Percentiles rank a stretch among this genome's conserved stretches.
Conservation (phyloP, 2,329 filamentous ascomycete species). For the Mycogone perniciosa region DNA sequence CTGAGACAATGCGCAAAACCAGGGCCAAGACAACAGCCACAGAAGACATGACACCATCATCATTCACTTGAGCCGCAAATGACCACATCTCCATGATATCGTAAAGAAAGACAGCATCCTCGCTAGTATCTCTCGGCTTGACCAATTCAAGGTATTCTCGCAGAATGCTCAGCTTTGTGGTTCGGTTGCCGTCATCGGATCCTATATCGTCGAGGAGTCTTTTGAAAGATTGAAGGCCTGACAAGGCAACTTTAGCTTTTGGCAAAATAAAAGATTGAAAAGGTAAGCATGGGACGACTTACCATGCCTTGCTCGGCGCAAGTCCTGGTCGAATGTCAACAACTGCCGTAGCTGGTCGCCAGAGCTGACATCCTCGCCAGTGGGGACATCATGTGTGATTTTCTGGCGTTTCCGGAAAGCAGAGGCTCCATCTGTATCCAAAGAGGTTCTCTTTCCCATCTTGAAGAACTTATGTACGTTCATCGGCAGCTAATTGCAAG, state of each 20-base stretch:
- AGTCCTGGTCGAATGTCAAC: slow-evolving; percentile 65
- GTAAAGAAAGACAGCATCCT: slow-evolving; percentile 56
- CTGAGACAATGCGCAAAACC: slow-evolving; percentile 71
- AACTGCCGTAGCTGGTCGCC: slow-evolving; percentile 62
- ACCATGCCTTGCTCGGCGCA: slow-evolving; percentile 61
- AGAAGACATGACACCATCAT: slow-evolving; percentile 74
- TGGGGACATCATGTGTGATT: slow-evolving; percentile 49
- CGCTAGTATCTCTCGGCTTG: slow-evolving; percentile 39
- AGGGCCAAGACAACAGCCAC: slow-evolving; percentile 76
- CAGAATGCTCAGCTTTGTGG: slow-evolving; percentile 50
- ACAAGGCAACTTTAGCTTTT: not conserved
- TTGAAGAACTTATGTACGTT: slow-evolving; percentile 8
- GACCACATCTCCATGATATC: slow-evolving; percentile 87
- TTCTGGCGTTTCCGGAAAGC: slow-evolving; percentile 49
- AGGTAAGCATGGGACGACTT: slow-evolving; percentile 16
- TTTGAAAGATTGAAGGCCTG: slow-evolving; percentile 65
- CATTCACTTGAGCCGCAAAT: slow-evolving; percentile 71
- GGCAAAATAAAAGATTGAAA: no score
- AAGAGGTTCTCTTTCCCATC: slow-evolving; percentile 42
- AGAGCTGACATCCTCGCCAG: slow-evolving; percentile 55
- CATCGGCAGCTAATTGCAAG: slow-evolving; percentile 11
- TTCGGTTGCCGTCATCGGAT: slow-evolving; percentile 37
- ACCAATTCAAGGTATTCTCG: slow-evolving; percentile 60
- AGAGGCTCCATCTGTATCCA: slow-evolving; percentile 33
- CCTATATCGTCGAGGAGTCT: slow-evolving; percentile 61